These are phyloP conservation scores for peach (Prunus persica) DNA, from an alignment of 306 rosid genomes.

Conservation along the genomic window Prunus_persica_NCBIv2 NC_034013.1:3379501-3380000, in stretches of 20 bases:
- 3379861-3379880: not conserved
- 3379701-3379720: conserved; percentile 72
- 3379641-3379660: not conserved
- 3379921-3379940: conserved; percentile 2
- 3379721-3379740: conserved; percentile 84
- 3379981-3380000: not conserved
- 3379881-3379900: conserved; percentile 1
- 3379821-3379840: not conserved
- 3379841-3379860: not conserved
- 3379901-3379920: conserved; percentile 2
- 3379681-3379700: conserved; percentile 70
- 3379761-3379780: conserved; percentile 67
- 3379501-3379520: not conserved
- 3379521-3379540: not conserved
- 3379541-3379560: not conserved
- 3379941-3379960: not conserved
- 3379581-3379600: not conserved
- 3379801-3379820: not conserved
- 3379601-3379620: not conserved
- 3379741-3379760: conserved; percentile 87
- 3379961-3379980: not conserved
- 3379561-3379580: not conserved
- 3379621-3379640: too few relatives aligned
- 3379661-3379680: conserved; percentile 63
- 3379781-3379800: conserved; percentile 5